These are phyloP conservation scores for Alternaria sp. DNA, from an alignment of 2,329 filamentous ascomycete species.

Conservation along the genomic window DNA sequence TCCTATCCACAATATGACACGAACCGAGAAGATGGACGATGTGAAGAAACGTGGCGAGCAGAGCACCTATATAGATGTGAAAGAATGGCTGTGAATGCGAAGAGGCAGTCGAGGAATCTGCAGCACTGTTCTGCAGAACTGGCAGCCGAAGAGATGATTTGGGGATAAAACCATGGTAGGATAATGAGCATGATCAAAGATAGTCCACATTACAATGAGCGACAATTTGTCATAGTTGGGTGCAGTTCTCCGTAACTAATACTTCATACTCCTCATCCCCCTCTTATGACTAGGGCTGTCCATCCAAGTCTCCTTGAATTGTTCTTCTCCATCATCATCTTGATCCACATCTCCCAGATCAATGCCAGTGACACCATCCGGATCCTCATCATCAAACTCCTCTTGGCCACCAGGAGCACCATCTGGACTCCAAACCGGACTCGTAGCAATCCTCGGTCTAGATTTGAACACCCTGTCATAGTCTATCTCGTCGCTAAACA, in stretches of 20 bases:
- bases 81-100: background rate
- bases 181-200: background rate
- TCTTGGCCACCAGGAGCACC: conserved; percentile 12
- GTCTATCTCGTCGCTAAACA: conserved; percentile 76
- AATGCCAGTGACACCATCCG: conserved; percentile 17
- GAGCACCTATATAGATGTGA: background rate
- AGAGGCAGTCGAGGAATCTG: too few relatives aligned
- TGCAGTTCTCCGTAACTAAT: background rate
- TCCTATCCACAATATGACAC: background rate
- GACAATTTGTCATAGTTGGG: background rate
- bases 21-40: background rate
- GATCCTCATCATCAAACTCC: conserved; percentile 41
- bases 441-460: conserved; percentile 79
- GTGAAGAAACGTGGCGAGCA: background rate
- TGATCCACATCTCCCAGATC: conserved; percentile 29
- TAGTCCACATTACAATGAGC: background rate
- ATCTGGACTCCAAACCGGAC: conserved; percentile 63
- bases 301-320: conserved; percentile 37
- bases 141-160: too few relatives aligned
- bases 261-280: conserved; percentile 3
- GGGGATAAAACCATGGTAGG: too few relatives aligned
- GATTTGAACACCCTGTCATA: conserved; percentile 87
- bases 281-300: conserved; percentile 41
- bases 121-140: too few relatives aligned
- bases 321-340: conserved; percentile 38